Percentiles rank a stretch among this genome's conserved stretches.
These are phyloP conservation scores for Alloascoidea africana DNA, from an alignment of 805 yeast species.

Conservation along the genomic window DNA sequence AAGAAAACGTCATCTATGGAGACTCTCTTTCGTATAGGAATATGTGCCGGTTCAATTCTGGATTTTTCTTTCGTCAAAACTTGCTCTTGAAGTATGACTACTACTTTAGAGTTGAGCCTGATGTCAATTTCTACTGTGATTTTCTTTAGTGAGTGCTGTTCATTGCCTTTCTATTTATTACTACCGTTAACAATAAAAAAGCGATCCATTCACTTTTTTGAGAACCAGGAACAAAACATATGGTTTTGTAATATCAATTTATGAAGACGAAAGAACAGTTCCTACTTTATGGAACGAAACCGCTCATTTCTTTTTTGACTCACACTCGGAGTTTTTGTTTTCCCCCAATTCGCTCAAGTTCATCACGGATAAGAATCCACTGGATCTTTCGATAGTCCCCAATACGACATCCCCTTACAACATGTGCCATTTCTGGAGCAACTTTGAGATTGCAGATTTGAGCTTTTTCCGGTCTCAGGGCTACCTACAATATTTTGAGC, in stretches of 20 bases:
- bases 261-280: slow-evolving; percentile 61
- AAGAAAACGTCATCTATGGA: slow-evolving; percentile 42
- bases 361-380: slow-evolving; percentile 39
- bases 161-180: not conserved
- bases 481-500: slow-evolving; percentile 54
- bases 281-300: slow-evolving; percentile 67
- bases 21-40: slow-evolving; percentile 63
- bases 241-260: slow-evolving; percentile 65
- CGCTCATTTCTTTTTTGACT: slow-evolving; percentile 39
- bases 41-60: slow-evolving; percentile 88
- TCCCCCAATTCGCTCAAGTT: slow-evolving; percentile 53
- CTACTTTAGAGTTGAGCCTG: slow-evolving; percentile 95
- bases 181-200: slow-evolving; percentile 8
- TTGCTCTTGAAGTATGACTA: slow-evolving; percentile 61
- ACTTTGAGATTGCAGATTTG: slow-evolving; percentile 52
- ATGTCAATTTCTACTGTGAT: slow-evolving; percentile 67
- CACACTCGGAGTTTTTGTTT: slow-evolving; percentile 44
- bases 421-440: slow-evolving; percentile 80
- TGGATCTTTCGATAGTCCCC: slow-evolving; percentile 18
- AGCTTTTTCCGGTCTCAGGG: slow-evolving; percentile 64
- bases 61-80: slow-evolving; percentile 74
- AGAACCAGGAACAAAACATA: slow-evolving; percentile 58
- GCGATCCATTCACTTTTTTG: slow-evolving; percentile 82
- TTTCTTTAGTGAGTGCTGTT: slow-evolving; percentile 15
- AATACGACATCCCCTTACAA: slow-evolving; percentile 32